These are phyloP conservation scores for Cinnamomum chago DNA, from an alignment of 164 flowering plant species.

Conservation along the genomic window DNA sequence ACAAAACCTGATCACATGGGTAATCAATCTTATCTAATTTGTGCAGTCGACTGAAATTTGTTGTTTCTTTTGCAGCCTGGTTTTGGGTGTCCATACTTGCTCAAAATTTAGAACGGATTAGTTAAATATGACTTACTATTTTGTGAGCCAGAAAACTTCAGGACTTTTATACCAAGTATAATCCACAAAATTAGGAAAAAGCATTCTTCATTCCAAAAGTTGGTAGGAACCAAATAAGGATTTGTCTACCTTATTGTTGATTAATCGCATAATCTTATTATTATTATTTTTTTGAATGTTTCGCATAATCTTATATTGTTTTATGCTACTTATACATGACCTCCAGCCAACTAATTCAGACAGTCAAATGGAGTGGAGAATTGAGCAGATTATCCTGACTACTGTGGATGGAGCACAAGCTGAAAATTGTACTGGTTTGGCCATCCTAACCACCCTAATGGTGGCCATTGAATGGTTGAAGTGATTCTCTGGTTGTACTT, in stretches of 20 bases:
- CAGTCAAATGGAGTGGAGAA: background rate
- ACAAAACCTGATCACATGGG: conserved; percentile 49
- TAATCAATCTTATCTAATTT: conserved; percentile 15
- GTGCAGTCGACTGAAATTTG: background rate
- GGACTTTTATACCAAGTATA: no score
- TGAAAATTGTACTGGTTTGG: background rate
- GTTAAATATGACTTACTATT: background rate
- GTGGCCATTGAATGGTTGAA: background rate
- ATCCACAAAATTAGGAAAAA: no score
- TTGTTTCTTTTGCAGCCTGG: background rate
- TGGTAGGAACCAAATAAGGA: no score
- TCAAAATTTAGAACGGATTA: background rate
- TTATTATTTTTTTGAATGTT: no score
- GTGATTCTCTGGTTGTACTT: background rate
- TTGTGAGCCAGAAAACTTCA: no score
- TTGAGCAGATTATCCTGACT: background rate
- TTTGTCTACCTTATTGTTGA: no score
- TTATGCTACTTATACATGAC: no score
- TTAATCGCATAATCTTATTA: no score
- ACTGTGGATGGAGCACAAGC: background rate
- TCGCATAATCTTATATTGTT: no score
- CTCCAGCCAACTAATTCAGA: no score
- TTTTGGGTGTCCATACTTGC: background rate
- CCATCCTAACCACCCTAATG: background rate
- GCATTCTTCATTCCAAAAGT: no score